Evolutionary conservation across 192 early-diverging fungal genomes (phyloP).

Genomic region (Borealophlyctis nickersoniae): DNA sequence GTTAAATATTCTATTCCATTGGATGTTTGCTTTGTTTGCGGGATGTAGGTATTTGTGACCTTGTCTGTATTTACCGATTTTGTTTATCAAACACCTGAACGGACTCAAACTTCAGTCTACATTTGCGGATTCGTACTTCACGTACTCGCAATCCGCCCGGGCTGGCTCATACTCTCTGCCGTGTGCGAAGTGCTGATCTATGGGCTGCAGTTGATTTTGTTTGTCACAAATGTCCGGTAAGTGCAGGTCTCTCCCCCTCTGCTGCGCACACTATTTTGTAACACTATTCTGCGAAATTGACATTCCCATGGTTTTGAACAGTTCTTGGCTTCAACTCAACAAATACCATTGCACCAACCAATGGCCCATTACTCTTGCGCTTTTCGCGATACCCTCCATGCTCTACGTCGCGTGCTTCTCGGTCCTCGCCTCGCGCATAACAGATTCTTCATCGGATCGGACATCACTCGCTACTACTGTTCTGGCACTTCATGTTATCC

Average conservation of each 20-base stretch:
- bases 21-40: not conserved
- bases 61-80: not conserved
- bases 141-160: not conserved
- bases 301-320: not conserved
- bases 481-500: not conserved
- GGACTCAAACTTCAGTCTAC: conserved; percentile 2
- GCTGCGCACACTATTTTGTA: too few relatives aligned
- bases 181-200: conserved; percentile 7
- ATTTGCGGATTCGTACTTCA: not conserved
- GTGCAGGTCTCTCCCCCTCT: not conserved
- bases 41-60: not conserved
- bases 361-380: not conserved
- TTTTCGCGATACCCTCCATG: not conserved
- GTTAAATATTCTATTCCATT: not conserved
- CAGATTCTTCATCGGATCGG: not conserved
- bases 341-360: conserved; percentile 3
- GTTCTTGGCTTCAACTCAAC: conserved; percentile 1
- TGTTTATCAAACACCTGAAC: not conserved
- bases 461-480: not conserved
- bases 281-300: too few relatives aligned
- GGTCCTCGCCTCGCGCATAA: not conserved
- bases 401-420: not conserved
- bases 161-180: conserved; percentile 3
- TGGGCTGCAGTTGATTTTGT: not conserved
- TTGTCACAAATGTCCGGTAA: not conserved